phyloP scores from a whole-genome alignment of 1,284 basidiomycete species.

The Austroboletus olivaceoglutinosus region DNA sequence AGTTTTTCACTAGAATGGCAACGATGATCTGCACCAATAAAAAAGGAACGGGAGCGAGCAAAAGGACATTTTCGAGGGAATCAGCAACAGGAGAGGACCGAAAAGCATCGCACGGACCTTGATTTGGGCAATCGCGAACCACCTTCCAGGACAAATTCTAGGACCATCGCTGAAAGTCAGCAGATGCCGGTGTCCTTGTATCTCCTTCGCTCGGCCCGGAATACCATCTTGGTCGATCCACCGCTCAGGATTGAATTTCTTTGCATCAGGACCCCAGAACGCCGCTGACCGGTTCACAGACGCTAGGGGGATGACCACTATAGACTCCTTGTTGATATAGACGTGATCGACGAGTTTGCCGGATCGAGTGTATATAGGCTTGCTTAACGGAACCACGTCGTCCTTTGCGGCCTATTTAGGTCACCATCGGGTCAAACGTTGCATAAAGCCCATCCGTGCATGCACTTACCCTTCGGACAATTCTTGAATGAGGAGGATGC shows the following conservation, averaged over 20 bases:
- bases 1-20: no score
- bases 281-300: slow-evolving; percentile 47
- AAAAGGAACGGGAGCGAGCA: no score
- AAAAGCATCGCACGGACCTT: slow-evolving; percentile 15
- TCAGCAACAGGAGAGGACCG: no score
- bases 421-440: neutral
- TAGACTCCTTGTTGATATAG: slow-evolving; percentile 44
- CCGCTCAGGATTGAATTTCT: slow-evolving; percentile 40
- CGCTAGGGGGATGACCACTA: slow-evolving; percentile 40
- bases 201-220: slow-evolving; percentile 12
- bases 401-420: slow-evolving; percentile 43
- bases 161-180: slow-evolving; percentile 33
- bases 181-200: slow-evolving; percentile 28
- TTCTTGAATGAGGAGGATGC: slow-evolving; percentile 29
- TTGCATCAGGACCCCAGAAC: slow-evolving; percentile 46
- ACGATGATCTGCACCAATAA: no score
- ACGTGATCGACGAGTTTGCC: slow-evolving; percentile 42
- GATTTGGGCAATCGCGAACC: slow-evolving; percentile 34
- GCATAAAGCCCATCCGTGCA: neutral
- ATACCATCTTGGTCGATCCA: no score
- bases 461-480: slow-evolving; percentile 41
- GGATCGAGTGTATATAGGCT: slow-evolving; percentile 38
- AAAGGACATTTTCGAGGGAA: no score
- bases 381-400: slow-evolving; percentile 51
- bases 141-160: no score